A percentile compares a stretch with the other conserved stretches of the same genome.
Conservation (phyloP, 2,329 filamentous ascomycete genomes). For the Ascochyta rabiei region DNA sequence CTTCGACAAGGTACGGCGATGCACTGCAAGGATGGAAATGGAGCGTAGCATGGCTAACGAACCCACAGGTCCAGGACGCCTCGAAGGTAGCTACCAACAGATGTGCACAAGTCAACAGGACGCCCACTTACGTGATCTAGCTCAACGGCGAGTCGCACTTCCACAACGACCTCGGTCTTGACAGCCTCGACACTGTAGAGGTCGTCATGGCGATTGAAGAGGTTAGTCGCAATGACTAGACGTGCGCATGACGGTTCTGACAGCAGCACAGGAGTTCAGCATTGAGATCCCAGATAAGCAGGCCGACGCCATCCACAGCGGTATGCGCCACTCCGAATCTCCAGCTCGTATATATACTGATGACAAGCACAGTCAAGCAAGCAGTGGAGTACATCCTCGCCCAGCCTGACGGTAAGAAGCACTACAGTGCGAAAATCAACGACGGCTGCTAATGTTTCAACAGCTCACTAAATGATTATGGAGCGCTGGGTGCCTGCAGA, state of each 20-base stretch:
- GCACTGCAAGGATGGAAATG: slow-evolving; percentile 13
- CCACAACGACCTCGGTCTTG: slow-evolving; percentile 93
- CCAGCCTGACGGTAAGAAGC: slow-evolving; percentile 83
- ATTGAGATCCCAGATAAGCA: slow-evolving; percentile 99
- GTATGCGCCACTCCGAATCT: slow-evolving; percentile 61
- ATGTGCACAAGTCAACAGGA: neutral
- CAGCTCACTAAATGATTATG: slow-evolving; percentile 43
- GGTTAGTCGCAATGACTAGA: slow-evolving; percentile 57
- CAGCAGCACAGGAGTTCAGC: slow-evolving; percentile 69
- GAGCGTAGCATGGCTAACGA: slow-evolving; percentile 34
- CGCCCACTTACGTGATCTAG: slow-evolving; percentile 56
- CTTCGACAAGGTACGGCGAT: slow-evolving; percentile 85
- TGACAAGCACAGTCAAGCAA: slow-evolving; percentile 73
- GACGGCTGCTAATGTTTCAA: slow-evolving; percentile 25
- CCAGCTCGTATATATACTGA: slow-evolving; percentile 38
- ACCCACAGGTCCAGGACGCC: slow-evolving; percentile 64
- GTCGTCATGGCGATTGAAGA: slow-evolving; percentile 99
- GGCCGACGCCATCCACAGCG: slow-evolving; percentile 89
- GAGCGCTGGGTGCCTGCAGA: slow-evolving; percentile 24
- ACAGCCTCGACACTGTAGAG: slow-evolving; percentile 98
- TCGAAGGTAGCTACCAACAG: slow-evolving; percentile 57
- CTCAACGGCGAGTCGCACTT: slow-evolving; percentile 87
- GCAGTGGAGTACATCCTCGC: slow-evolving; percentile 91
- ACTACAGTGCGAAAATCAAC: too few relatives aligned
- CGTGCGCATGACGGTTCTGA: slow-evolving; percentile 16